Percentiles rank a stretch among this genome's conserved stretches.
Evolutionary conservation across 305 asterid species (phyloP).

Genomic region (Solanum hybrid): DNA sequence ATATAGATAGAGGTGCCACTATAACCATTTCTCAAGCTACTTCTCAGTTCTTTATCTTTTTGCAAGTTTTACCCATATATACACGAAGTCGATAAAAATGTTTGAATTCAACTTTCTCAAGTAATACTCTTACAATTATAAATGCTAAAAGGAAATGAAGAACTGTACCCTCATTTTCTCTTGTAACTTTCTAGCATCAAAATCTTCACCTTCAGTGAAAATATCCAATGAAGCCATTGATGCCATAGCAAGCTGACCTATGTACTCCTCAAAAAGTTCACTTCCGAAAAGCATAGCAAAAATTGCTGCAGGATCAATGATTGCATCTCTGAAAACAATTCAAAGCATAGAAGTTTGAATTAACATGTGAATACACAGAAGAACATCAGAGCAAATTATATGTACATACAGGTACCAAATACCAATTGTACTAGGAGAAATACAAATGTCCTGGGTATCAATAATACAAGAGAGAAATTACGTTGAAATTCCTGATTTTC

Average conservation of each 20-base stretch:
- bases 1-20: not conserved
- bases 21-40: not conserved
- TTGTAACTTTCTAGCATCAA: slow-evolving; percentile 81
- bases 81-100: not conserved
- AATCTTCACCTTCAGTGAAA: slow-evolving; percentile 69
- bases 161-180: slow-evolving; percentile 84
- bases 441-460: not conserved
- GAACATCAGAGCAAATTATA: not conserved
- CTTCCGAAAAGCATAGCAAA: slow-evolving; percentile 99
- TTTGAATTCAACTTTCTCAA: not conserved
- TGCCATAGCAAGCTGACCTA: slow-evolving; percentile 99
- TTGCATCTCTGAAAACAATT: slow-evolving; percentile 64
- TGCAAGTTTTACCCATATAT: not conserved
- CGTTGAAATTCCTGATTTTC: slow-evolving; percentile 95
- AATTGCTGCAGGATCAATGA: slow-evolving; percentile 97
- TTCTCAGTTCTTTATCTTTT: not conserved
- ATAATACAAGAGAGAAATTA: slow-evolving; percentile 19
- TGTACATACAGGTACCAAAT: not conserved
- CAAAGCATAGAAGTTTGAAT: slow-evolving; percentile 4
- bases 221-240: slow-evolving; percentile 97
- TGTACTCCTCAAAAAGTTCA: slow-evolving; percentile 96
- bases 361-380: not conserved
- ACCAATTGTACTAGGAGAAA: slow-evolving; percentile 3
- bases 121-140: not conserved
- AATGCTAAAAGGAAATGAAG: not conserved